Evolutionary conservation across 176 grass and related monocot species (phyloP).

Genomic region (Oryza nivara): DNA sequence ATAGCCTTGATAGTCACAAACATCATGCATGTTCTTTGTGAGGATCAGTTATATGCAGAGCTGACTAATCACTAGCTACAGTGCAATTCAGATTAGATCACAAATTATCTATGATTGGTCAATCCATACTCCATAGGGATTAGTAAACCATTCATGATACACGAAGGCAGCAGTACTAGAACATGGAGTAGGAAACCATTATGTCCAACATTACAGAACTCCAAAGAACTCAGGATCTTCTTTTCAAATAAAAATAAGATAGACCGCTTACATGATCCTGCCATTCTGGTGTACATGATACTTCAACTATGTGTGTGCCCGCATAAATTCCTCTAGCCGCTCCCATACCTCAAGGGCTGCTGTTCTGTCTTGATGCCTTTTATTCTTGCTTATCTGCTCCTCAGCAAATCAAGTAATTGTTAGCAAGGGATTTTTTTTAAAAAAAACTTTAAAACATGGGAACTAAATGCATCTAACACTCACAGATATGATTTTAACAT

Average conservation of each 20-base stretch:
- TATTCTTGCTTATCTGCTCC: constrained; percentile 93
- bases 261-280: constrained; percentile 31
- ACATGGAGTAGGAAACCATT: background rate
- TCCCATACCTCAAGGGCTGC: constrained; percentile 96
- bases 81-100: background rate
- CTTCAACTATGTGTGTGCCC: constrained; percentile 52
- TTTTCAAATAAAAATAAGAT: constrained; percentile 14
- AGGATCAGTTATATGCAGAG: background rate
- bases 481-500: constrained; percentile 93
- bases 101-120: background rate
- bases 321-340: constrained; percentile 83
- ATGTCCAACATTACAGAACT: background rate
- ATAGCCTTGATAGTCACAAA: background rate
- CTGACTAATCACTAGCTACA: background rate
- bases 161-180: background rate
- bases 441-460: background rate
- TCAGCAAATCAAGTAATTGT: constrained; percentile 21
- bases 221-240: constrained; percentile 11
- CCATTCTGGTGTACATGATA: constrained; percentile 8
- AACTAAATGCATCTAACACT: constrained; percentile 37
- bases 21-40: constrained; percentile 20
- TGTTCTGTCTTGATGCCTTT: constrained; percentile 97
- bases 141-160: background rate
- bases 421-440: background rate
- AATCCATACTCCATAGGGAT: background rate